Conservation (phyloP, 2,329 filamentous ascomycete genomes). For the Dactylellina sp. region DNA sequence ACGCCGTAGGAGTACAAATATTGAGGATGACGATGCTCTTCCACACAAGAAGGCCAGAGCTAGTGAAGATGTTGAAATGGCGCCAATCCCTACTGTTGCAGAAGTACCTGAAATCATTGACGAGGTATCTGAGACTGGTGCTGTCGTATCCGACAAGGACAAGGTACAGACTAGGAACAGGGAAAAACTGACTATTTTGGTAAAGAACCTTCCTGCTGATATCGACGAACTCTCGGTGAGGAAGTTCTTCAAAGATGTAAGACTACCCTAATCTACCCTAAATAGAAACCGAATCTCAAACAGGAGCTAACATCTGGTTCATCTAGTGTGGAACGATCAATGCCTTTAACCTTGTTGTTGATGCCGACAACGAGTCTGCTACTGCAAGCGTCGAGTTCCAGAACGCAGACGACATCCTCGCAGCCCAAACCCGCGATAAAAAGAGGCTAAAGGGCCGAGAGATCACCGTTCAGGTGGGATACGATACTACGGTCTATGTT, state of each 20-base stretch:
- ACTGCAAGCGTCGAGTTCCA: constrained; percentile 88
- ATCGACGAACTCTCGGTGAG: constrained; percentile 78
- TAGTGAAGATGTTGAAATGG: constrained; percentile 62
- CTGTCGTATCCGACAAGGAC: constrained; percentile 62
- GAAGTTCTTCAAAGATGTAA: constrained; percentile 85
- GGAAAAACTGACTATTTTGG: constrained; percentile 86
- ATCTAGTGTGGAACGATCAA: constrained; percentile 80
- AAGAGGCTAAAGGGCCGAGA: constrained; percentile 80
- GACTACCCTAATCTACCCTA: constrained; percentile 56
- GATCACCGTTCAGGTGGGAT: constrained; percentile 79
- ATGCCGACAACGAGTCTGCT: constrained; percentile 71
- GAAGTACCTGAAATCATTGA: constrained; percentile 64
- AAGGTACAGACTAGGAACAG: constrained; percentile 70
- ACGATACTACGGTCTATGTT: constrained; percentile 84
- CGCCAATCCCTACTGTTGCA: constrained; percentile 61
- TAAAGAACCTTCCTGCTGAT: constrained; percentile 78
- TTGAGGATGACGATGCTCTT: constrained; percentile 68
- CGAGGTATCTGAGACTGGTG: constrained; percentile 62
- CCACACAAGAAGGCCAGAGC: constrained; percentile 76
- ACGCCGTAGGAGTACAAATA: constrained; percentile 63
- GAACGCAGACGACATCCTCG: constrained; percentile 80
- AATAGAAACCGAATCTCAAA: constrained; percentile 3
- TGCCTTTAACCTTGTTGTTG: constrained; percentile 75
- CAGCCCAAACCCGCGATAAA: constrained; percentile 82
- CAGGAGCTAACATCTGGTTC: constrained; percentile 34